Evolutionary conservation across 192 early-diverging fungal genomes (phyloP).

Genomic region (Piromyces finnis): DNA sequence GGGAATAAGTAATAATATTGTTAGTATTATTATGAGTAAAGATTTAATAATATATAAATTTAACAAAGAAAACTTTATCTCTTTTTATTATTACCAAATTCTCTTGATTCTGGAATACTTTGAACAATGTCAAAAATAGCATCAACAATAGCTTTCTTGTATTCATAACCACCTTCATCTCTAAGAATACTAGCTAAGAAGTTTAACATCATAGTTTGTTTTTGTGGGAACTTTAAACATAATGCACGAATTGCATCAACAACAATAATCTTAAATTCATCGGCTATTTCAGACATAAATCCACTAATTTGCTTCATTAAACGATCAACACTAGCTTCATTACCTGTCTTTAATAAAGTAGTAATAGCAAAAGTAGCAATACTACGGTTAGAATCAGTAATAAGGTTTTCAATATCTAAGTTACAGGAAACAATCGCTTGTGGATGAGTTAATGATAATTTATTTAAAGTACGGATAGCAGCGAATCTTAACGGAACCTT

Average conservation of each 20-base stretch:
- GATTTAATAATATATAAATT: no score
- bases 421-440: constrained; percentile 86
- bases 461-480: constrained; percentile 91
- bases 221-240: constrained; percentile 89
- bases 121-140: constrained; percentile 93
- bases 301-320: constrained; percentile 98
- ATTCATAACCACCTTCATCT: constrained; percentile 96
- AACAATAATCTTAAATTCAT: constrained; percentile 99
- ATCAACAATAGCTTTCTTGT: constrained; percentile 89
- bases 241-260: constrained; percentile 94
- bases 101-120: constrained; percentile 84
- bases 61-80: no score
- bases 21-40: no score
- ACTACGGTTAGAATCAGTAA: constrained; percentile 89
- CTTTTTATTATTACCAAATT: constrained; percentile 33
- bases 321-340: constrained; percentile 90
- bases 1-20: background rate
- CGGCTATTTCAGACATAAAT: constrained; percentile 95
- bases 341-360: constrained; percentile 86
- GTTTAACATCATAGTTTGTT: constrained; percentile 80
- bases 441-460: constrained; percentile 75
- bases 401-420: constrained; percentile 93
- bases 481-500: constrained; percentile 89
- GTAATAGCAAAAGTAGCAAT: constrained; percentile 98
- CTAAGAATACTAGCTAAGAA: constrained; percentile 84